Evolutionary conservation across 768 basidiomycete genomes (phyloP).

Genomic region (Lentinula detonsa): DNA sequence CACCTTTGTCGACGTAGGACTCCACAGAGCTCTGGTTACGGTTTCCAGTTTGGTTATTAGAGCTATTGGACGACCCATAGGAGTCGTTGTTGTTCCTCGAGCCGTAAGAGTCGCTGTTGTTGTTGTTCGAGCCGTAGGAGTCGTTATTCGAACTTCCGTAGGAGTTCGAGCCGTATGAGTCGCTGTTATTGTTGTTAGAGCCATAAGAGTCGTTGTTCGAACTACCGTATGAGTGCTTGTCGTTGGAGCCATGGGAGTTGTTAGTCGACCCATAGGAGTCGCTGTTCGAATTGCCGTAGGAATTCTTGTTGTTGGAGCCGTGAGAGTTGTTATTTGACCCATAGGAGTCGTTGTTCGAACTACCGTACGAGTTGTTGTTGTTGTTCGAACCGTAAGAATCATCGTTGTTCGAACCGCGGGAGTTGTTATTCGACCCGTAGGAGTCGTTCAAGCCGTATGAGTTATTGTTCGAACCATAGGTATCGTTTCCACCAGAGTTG

Average conservation of each 20-base stretch:
- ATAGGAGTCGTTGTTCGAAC: slow-evolving; percentile 7
- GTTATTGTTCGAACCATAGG: neutral
- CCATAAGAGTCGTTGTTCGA: neutral
- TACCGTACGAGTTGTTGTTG: neutral
- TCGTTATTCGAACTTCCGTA: neutral
- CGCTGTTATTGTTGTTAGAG: neutral
- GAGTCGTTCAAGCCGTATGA: neutral
- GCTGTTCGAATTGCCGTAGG: neutral
- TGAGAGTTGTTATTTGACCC: slow-evolving; percentile 3
- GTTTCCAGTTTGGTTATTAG: slow-evolving; percentile 15
- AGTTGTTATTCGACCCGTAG: neutral
- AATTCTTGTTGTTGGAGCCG: slow-evolving; percentile 5
- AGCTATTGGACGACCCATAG: neutral
- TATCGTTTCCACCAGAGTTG: too few species aligned
- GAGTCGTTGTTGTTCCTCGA: slow-evolving; percentile 1
- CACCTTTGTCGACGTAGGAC: slow-evolving; percentile 23
- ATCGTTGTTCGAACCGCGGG: neutral
- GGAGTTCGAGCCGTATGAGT: neutral
- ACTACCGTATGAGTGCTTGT: neutral
- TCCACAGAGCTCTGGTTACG: neutral
- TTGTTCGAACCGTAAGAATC: neutral
- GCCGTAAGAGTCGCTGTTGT: neutral
- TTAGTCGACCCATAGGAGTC: slow-evolving; percentile 6
- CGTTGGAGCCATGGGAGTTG: neutral
- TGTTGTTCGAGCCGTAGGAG: neutral